Evolutionary conservation across 2,329 filamentous ascomycete species (phyloP).

Genomic region (Colletotrichum agaves): DNA sequence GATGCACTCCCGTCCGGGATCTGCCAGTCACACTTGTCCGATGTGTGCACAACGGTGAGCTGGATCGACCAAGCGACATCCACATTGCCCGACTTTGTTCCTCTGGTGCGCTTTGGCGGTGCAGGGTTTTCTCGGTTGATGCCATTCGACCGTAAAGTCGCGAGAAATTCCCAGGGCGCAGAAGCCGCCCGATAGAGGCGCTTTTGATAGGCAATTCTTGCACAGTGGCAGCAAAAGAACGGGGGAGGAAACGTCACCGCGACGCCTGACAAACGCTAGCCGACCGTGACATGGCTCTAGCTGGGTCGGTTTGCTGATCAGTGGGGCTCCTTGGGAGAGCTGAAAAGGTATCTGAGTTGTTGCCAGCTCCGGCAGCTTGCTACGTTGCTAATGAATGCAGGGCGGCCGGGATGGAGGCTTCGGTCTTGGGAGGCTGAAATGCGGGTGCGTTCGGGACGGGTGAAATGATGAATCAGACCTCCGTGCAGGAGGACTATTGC

Average conservation of each 20-base stretch:
- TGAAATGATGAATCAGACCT: conserved; percentile 6
- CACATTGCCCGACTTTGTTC: neutral
- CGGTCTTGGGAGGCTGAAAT: conserved; percentile 14
- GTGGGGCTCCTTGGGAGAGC: conserved; percentile 16
- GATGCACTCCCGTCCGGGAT: conserved; percentile 21
- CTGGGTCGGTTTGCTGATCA: conserved; percentile 17
- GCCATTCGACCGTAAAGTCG: neutral
- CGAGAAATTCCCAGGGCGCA: neutral
- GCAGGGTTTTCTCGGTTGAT: neutral
- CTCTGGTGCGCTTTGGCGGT: neutral
- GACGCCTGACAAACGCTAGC: conserved; percentile 20
- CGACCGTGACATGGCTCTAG: conserved; percentile 13
- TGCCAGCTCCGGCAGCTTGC: neutral
- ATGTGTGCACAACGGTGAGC: conserved; percentile 2
- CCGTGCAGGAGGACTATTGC: neutral
- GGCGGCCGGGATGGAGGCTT: conserved; percentile 8
- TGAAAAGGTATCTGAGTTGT: neutral
- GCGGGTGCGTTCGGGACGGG: conserved; percentile 22
- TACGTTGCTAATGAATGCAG: conserved; percentile 7
- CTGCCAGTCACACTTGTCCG: conserved; percentile 2
- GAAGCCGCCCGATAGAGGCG: neutral
- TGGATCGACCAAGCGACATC: neutral
- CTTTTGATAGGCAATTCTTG: conserved; percentile 2
- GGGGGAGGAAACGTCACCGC: conserved; percentile 9
- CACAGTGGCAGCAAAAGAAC: neutral